Percentiles rank a stretch among this genome's conserved stretches.
phyloP scores from a whole-genome alignment of 2,329 filamentous ascomycete species.

The Calonectria hongkongensis region DNA sequence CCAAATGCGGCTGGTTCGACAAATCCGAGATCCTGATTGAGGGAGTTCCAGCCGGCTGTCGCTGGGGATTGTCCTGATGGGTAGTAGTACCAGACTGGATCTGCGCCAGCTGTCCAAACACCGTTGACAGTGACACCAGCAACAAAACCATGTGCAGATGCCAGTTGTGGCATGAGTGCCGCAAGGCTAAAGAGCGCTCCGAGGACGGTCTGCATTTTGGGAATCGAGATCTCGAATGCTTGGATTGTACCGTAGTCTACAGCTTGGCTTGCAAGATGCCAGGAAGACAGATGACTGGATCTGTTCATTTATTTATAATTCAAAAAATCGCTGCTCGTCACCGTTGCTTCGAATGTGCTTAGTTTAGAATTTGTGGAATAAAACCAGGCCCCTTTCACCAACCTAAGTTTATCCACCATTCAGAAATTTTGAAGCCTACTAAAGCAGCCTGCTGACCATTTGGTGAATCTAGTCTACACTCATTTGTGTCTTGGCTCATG shows the following conservation, averaged over 20 bases:
- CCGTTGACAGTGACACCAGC: conserved; percentile 41
- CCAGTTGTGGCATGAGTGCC: conserved; percentile 31
- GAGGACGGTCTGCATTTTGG: background rate
- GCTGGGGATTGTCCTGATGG: conserved; percentile 32
- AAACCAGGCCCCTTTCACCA: background rate
- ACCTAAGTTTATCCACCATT: background rate
- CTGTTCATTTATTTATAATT: background rate
- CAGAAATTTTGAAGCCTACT: background rate
- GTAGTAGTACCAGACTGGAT: conserved; percentile 42
- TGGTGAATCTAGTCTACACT: background rate
- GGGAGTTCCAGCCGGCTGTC: conserved; percentile 60
- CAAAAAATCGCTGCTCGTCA: background rate
- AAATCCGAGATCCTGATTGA: conserved; percentile 69
- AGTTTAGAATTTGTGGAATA: background rate
- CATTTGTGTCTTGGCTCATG: background rate
- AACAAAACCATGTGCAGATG: conserved; percentile 43
- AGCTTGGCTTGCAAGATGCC: background rate
- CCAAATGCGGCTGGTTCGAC: conserved; percentile 63
- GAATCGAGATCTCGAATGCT: background rate
- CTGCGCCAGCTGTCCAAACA: conserved; percentile 39
- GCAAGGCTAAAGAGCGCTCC: conserved; percentile 34
- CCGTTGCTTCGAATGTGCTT: too few relatives aligned
- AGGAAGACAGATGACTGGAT: background rate
- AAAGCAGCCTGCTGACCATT: background rate
- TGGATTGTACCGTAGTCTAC: background rate